Conservation (phyloP, 2,329 filamentous ascomycete species). For the Ceratocystis diversiconidia region DNA sequence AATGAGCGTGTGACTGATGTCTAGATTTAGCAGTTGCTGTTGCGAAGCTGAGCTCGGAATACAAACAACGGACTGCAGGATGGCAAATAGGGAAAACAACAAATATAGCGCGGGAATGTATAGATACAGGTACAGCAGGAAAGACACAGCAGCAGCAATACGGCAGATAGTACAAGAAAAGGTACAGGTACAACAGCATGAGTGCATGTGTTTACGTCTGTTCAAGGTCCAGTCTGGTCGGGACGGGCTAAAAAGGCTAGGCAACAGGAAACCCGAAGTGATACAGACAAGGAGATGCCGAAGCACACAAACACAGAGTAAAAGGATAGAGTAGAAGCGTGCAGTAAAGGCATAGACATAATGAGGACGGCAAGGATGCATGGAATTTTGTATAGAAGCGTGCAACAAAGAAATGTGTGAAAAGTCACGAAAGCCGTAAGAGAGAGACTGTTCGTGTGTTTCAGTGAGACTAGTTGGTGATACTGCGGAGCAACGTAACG, state of each 20-base stretch:
- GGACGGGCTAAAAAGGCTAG: conserved; percentile 1
- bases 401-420: neutral
- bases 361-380: neutral
- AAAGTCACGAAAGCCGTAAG: neutral
- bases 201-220: neutral
- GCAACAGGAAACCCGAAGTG: neutral
- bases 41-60: too few species aligned
- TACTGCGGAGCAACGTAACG: conserved; percentile 2
- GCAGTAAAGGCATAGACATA: neutral
- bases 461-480: neutral
- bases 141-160: neutral
- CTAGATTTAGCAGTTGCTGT: neutral
- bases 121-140: neutral
- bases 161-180: neutral
- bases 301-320: neutral
- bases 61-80: neutral
- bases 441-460: neutral
- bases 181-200: neutral
- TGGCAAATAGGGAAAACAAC: neutral
- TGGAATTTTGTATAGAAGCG: neutral
- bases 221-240: neutral
- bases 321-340: too few species aligned
- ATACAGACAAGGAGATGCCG: conserved; percentile 5
- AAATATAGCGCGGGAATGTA: neutral
- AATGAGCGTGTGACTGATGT: neutral